Conservation (phyloP, 164 flowering plant genomes). For the Umbellularia californica region DNA sequence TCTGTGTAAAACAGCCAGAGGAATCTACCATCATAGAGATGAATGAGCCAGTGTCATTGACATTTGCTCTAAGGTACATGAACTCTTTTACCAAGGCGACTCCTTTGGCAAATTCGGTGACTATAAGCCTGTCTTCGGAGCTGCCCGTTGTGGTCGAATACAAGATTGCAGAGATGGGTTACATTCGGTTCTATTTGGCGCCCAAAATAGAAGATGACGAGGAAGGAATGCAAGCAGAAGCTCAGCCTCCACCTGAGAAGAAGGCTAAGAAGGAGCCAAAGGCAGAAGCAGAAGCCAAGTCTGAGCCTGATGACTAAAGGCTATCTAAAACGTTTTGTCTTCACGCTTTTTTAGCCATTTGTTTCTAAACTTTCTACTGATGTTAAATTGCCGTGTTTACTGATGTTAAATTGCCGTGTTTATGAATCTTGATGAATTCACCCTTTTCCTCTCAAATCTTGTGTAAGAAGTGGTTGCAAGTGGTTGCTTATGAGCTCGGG, state of each 20-base stretch:
- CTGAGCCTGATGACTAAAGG: neutral
- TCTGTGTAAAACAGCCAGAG: slow-evolving; percentile 48
- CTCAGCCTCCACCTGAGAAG: neutral
- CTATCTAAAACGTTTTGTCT: neutral
- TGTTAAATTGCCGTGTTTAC: neutral
- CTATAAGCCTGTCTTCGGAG: slow-evolving; percentile 78
- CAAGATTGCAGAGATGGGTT: slow-evolving; percentile 88
- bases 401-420: neutral
- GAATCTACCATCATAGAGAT: slow-evolving; percentile 78
- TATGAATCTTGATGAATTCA: neutral
- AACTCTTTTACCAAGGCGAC: slow-evolving; percentile 88
- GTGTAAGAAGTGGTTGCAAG: neutral
- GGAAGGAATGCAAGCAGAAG: slow-evolving; percentile 24
- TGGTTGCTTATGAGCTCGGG: neutral
- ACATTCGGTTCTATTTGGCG: slow-evolving; percentile 71
- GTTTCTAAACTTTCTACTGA: neutral
- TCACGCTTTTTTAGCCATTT: neutral
- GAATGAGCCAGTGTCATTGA: slow-evolving; percentile 78
- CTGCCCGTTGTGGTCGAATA: slow-evolving; percentile 86
- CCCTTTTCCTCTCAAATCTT: neutral
- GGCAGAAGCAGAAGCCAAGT: neutral
- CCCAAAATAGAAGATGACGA: slow-evolving; percentile 90
- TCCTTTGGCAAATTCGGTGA: slow-evolving; percentile 62
- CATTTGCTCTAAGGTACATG: slow-evolving; percentile 89
- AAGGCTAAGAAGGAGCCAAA: slow-evolving; percentile 1